Percentiles rank a stretch among this genome's conserved stretches.
Conservation (phyloP, 1,139 yeast genomes). For the Maudiozyma humilis region DNA sequence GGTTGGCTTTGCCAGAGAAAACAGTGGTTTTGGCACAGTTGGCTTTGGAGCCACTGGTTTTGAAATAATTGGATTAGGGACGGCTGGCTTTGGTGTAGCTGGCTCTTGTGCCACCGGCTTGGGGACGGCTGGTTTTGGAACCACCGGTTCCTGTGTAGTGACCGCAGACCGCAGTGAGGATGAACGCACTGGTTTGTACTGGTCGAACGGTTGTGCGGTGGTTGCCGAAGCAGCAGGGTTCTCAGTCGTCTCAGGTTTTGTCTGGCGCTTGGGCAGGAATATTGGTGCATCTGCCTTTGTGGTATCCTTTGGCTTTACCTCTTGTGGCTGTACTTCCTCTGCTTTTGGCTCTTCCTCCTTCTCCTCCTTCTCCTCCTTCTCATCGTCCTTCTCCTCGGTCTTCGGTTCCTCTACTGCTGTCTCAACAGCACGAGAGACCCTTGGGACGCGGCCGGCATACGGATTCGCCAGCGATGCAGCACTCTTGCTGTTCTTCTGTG, state of each 20-base stretch:
- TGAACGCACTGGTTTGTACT: constrained; percentile 33
- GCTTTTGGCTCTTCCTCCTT: too few species aligned
- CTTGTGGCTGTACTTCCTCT: too few species aligned
- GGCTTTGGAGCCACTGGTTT: too few species aligned
- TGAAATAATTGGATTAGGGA: too few species aligned
- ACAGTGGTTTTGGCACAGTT: too few species aligned
- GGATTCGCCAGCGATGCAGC: constrained; percentile 44
- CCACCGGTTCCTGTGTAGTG: background rate
- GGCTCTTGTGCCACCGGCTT: too few species aligned
- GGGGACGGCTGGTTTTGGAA: background rate
- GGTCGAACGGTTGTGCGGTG: constrained; percentile 12
- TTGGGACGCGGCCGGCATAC: constrained; percentile 32
- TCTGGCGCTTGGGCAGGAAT: background rate
- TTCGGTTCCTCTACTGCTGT: background rate
- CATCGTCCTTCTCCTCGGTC: background rate
- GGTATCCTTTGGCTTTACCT: constrained; percentile 6
- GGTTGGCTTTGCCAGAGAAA: too few species aligned
- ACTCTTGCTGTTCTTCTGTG: constrained; percentile 9
- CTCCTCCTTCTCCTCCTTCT: too few species aligned
- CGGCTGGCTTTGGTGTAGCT: too few species aligned
- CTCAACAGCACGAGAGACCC: background rate
- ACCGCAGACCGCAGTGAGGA: constrained; percentile 32
- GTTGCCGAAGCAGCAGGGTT: background rate
- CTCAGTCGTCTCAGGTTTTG: background rate
- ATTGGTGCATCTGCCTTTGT: background rate